Evolutionary conservation across 805 yeast species (phyloP), one percentile per base, ranked within the genome.

Genomic region (Grigorovia transvaalensis): DNA sequence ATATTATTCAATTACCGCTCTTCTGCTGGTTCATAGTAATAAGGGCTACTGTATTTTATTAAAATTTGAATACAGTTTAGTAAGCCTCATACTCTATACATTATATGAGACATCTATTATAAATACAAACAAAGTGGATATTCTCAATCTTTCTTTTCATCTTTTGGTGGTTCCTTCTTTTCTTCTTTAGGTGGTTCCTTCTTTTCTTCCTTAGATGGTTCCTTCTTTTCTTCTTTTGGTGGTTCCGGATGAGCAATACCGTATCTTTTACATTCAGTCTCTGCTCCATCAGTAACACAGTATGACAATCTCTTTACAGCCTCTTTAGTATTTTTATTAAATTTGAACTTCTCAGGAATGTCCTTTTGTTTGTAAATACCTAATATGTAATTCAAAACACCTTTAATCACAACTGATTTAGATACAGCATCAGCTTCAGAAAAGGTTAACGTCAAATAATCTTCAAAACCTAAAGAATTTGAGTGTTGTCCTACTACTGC

Each of bases 371-470:
- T 42, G 9, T 69, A 71, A 41, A 69, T 56, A 4, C 68, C 69
- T 35, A 67, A 53, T 7, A 72, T 57, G 58, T 69, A 72, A 53
- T 70, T 64, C 27, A 72, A 49, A 4, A 74, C 62, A 50, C 74
- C 74, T 43, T 60, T 63, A 43, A 73, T 51, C 43, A 68, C 64
- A 13, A 73, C 57, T 9, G 71, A 53, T 51, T 69, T 65, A 20
- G 71, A 68, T 48, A 63, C 67, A 6, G 65, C 48, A 54, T 72
- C 75, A 0, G 75, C 66, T 53, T 73, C 75, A 51, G 73, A 69
- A 20, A 73, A 46, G 0, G 74, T 64, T 27, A 74, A 56, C 2
- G 68, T 71, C 71, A 74, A 54, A 50, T 67, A 63, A 58, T 74
- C 77, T 20, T 69, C 66, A 53, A 44, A 58, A 42, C 45, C 12